Conservation (phyloP, 495 filamentous ascomycete species). For the Podospora didyma region DNA sequence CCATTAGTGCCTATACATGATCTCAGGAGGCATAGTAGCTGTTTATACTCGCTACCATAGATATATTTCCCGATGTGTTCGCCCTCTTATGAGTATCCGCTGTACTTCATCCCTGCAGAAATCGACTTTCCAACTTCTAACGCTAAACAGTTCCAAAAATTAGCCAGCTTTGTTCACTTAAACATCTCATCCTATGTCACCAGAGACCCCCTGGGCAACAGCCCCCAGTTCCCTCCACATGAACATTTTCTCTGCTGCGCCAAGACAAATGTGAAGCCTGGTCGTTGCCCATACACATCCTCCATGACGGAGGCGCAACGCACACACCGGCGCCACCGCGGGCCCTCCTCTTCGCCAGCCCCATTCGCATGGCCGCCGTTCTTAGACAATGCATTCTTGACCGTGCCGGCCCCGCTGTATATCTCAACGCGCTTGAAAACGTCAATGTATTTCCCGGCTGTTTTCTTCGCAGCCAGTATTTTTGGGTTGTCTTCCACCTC, state of each 20-base stretch:
- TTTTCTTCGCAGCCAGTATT: constrained; percentile 22
- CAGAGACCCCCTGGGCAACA: constrained; percentile 17
- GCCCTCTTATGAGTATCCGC: too few relatives aligned
- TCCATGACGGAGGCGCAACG: constrained; percentile 63
- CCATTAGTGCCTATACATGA: too few relatives aligned
- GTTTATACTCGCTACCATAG: too few relatives aligned
- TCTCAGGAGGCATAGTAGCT: too few relatives aligned
- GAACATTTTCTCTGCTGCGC: constrained; percentile 50
- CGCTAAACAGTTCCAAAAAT: too few relatives aligned
- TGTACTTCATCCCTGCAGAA: too few relatives aligned
- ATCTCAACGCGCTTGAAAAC: constrained; percentile 37
- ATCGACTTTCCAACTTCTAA: too few relatives aligned
- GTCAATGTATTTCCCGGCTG: constrained; percentile 31
- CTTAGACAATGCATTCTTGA: neutral
- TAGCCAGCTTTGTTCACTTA: too few relatives aligned
- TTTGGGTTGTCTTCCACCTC: constrained; percentile 40
- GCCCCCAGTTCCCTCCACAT: constrained; percentile 48
- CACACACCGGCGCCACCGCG: constrained; percentile 52
- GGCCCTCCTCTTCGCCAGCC: constrained; percentile 7
- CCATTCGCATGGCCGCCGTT: constrained; percentile 6
- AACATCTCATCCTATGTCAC: neutral
- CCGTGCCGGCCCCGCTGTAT: neutral
- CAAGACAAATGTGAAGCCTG: constrained; percentile 46
- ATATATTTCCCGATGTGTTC: too few relatives aligned
- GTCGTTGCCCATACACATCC: constrained; percentile 43